phyloP scores from a whole-genome alignment of 805 yeast genomes.

The Schizosaccharomyces lindneri region DNA sequence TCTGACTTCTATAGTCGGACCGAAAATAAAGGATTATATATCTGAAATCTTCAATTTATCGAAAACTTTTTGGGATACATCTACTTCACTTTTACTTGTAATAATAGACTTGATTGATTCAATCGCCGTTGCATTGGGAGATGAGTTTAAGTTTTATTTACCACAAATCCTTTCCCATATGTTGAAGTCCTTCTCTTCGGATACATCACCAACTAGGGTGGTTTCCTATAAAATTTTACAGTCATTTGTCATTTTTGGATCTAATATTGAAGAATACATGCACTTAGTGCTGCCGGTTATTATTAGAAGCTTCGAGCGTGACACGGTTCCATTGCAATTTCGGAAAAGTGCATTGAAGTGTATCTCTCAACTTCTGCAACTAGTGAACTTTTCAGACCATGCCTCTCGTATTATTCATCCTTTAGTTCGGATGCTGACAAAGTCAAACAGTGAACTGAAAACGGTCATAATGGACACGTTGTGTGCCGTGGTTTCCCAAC shows the following conservation, averaged over 20 bases:
- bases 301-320: conserved; percentile 50
- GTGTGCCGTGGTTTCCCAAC: conserved; percentile 43
- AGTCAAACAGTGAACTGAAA: conserved; percentile 31
- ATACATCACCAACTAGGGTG: conserved; percentile 27
- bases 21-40: conserved; percentile 65
- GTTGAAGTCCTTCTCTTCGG: conserved; percentile 46
- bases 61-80: conserved; percentile 37
- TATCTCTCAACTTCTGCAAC: conserved; percentile 53
- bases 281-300: conserved; percentile 73
- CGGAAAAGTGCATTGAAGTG: conserved; percentile 58
- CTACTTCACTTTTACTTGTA: conserved; percentile 43
- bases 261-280: conserved; percentile 66
- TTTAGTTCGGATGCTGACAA: conserved; percentile 36
- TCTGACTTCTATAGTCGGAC: conserved; percentile 57
- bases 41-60: conserved; percentile 50
- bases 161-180: conserved; percentile 56
- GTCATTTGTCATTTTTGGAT: conserved; percentile 66
- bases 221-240: conserved; percentile 36
- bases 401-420: conserved; percentile 80
- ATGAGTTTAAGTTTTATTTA: conserved; percentile 68
- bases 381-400: conserved; percentile 57
- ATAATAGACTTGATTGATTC: conserved; percentile 62
- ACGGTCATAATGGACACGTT: conserved; percentile 52
- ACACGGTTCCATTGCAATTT: conserved; percentile 29
- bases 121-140: conserved; percentile 63